phyloP scores from a whole-genome alignment of 2,329 filamentous ascomycete genomes.

The Aspergillus calidoustus region DNA sequence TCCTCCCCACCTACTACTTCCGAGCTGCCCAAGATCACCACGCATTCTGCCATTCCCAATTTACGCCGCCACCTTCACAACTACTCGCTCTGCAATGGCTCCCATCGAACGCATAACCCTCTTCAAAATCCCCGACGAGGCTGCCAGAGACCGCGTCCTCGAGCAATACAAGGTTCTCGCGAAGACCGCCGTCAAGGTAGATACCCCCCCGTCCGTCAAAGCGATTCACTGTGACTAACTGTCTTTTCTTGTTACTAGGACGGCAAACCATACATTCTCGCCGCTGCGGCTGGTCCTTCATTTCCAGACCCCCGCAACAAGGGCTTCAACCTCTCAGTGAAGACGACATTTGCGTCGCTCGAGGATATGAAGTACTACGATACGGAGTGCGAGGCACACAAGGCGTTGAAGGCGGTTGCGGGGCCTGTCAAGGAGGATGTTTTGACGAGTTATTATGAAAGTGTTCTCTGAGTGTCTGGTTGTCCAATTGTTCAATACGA shows the following conservation, averaged over 20 bases:
- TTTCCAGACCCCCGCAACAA: constrained; percentile 64
- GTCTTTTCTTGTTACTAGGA: constrained; percentile 53
- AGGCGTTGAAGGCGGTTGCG: constrained; percentile 48
- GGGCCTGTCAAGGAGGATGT: constrained; percentile 41
- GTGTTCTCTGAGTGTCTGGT: constrained; percentile 30
- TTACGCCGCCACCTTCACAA: constrained; percentile 2
- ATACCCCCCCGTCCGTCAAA: background rate
- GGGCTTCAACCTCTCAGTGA: constrained; percentile 68
- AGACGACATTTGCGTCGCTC: constrained; percentile 65
- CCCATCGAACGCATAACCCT: constrained; percentile 57
- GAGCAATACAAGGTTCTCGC: constrained; percentile 51
- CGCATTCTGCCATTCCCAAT: background rate
- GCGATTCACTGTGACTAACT: background rate
- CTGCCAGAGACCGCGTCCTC: constrained; percentile 49
- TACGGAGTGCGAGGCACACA: constrained; percentile 60
- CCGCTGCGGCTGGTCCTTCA: constrained; percentile 59
- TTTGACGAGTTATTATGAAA: constrained; percentile 45
- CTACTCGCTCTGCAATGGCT: constrained; percentile 34
- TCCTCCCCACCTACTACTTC: background rate
- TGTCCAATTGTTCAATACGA: background rate
- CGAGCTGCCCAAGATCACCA: background rate
- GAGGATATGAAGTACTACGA: constrained; percentile 76
- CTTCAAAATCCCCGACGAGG: constrained; percentile 57
- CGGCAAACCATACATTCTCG: constrained; percentile 71
- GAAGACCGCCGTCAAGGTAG: constrained; percentile 51